Evolutionary conservation across 139 green algal species (phyloP), one percentile per base, ranked within the genome.

Genomic region (Volvox africanus): DNA sequence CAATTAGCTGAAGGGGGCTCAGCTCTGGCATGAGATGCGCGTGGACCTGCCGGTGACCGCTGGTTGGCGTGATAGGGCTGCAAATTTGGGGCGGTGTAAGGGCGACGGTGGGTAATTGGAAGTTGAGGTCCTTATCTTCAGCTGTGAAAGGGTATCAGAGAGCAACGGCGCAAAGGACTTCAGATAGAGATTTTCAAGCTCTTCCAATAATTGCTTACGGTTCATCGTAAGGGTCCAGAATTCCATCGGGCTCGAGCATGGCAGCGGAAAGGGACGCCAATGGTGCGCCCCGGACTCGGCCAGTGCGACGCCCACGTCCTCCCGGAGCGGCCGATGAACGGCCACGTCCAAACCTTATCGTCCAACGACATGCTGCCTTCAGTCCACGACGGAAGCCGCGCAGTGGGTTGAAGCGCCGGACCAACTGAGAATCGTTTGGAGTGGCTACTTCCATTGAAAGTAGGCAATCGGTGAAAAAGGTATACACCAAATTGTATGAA

Each of bases 281-380:
- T 6, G 81, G 81, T 76, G 81, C 13, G 61, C 61, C 11, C 30
- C 81, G 81, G 50, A 55, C 80, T 22, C 80, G 80, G 50, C 80
- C 50, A 19, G 36, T 44, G 20, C 81, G 30, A 30, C 81, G 81
- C n/a, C 81, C 61, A 55, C 21, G 36, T 17, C 36, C 78, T 84
- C 78, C 36, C 13, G 78, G 32, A 0, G 36, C 17, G 21, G 78
- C 20, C 32, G 36, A 20, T 84, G 78, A 24, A 14, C 78, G 78
- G 20, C 78, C 36, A 26, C 78, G 61, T 3, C 81, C 30, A 76
- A 87, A 28, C 11, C 81, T 26, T 3, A 87, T 61, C n/a, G 81
- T 87, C 81, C 81, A 87, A 30, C n/a, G 81, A 65, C 61, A 87
- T 76, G 81, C 81, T 19, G 81, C 81, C 16, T 61, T 87, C 17